phyloP scores from a whole-genome alignment of 495 filamentous ascomycete species.

The Xylaria castorea region DNA sequence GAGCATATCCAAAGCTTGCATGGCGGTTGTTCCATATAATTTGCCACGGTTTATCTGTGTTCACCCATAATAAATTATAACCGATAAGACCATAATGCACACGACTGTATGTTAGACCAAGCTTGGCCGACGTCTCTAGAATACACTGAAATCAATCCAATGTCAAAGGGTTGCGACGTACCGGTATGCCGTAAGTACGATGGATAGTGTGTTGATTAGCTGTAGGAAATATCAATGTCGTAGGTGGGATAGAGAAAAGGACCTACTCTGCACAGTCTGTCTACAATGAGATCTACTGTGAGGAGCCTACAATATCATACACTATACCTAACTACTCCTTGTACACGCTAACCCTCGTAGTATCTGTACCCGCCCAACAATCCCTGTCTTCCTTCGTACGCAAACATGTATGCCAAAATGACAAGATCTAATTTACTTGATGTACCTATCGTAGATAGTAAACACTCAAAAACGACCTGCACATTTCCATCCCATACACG shows the following conservation, averaged over 20 bases:
- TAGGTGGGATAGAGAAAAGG: not conserved
- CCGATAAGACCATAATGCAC: too few species aligned
- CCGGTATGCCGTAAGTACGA: not conserved
- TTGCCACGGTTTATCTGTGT: not conserved
- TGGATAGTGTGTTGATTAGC: not conserved
- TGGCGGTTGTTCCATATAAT: not conserved
- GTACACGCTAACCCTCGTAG: conserved; percentile 1
- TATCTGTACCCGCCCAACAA: not conserved
- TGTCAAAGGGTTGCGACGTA: not conserved
- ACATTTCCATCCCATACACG: not conserved
- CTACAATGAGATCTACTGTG: not conserved
- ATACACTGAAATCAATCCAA: not conserved
- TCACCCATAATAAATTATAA: not conserved
- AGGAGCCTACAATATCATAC: not conserved
- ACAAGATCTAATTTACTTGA: not conserved
- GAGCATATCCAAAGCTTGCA: not conserved
- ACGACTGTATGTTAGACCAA: not conserved
- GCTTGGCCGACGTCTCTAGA: not conserved
- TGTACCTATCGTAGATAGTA: not conserved
- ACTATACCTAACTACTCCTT: too few species aligned
- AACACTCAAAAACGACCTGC: not conserved
- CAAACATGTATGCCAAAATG: not conserved
- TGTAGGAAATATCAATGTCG: not conserved
- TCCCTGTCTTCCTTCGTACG: not conserved
- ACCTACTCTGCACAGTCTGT: not conserved